Conservation (phyloP, 2,329 filamentous ascomycete species). For the Alternaria incomplexa region DNA sequence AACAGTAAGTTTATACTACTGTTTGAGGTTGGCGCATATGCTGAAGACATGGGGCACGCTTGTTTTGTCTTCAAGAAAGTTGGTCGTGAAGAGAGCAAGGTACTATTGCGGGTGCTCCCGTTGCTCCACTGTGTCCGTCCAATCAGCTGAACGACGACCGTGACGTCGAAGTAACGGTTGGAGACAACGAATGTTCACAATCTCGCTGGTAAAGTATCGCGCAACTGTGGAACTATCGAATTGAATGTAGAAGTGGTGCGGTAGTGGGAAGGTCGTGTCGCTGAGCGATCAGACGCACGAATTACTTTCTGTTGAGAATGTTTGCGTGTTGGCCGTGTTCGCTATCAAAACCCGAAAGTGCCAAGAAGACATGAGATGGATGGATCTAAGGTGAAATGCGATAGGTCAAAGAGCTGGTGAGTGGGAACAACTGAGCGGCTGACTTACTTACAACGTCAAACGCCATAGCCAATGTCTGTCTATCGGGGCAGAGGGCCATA, state of each 20-base stretch:
- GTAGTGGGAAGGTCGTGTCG: not conserved
- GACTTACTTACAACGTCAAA: not conserved
- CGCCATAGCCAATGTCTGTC: not conserved
- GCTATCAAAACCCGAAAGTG: not conserved
- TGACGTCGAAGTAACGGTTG: not conserved
- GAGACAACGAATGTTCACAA: not conserved
- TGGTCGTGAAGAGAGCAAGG: not conserved
- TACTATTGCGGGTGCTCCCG: not conserved
- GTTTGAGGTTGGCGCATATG: not conserved
- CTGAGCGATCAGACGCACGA: not conserved
- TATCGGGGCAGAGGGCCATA: not conserved
- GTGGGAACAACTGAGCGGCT: not conserved
- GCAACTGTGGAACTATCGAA: not conserved
- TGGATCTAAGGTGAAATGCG: not conserved
- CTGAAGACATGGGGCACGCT: not conserved
- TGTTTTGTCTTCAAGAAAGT: not conserved
- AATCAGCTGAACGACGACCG: not conserved
- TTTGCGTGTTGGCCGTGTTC: not conserved
- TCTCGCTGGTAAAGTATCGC: not conserved
- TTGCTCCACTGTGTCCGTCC: not conserved
- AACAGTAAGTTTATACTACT: not conserved
- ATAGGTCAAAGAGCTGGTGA: not conserved
- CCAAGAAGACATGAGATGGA: not conserved
- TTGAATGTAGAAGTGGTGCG: not conserved
- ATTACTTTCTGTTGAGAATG: not conserved